phyloP scores from a whole-genome alignment of 73 alveolate species.

The Tetrahymena elliotti region DNA sequence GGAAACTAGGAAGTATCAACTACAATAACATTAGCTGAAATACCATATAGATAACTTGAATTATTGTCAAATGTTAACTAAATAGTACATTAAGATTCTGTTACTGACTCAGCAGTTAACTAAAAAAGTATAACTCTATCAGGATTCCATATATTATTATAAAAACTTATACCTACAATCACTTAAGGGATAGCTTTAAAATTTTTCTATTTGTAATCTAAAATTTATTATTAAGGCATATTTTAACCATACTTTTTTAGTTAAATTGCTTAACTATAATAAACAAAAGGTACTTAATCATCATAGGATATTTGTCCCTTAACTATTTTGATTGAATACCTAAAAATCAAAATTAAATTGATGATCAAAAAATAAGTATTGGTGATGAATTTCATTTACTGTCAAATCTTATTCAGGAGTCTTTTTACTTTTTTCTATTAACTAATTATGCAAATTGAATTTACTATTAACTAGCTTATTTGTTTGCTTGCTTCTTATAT shows the following conservation, averaged over 20 bases:
- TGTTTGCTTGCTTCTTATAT: too few relatives aligned
- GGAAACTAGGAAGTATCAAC: not conserved
- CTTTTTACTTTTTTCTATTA: too few relatives aligned
- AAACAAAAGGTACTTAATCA: not conserved
- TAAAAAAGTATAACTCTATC: not conserved
- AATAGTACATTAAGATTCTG: not conserved
- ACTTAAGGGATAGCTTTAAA: not conserved
- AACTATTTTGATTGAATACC: too few relatives aligned
- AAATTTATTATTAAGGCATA: not conserved
- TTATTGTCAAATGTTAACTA: not conserved
- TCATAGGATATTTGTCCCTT: too few relatives aligned
- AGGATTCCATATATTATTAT: not conserved
- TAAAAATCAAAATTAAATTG: too few relatives aligned
- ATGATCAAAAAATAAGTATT: not conserved
- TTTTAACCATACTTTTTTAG: not conserved
- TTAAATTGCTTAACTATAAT: not conserved
- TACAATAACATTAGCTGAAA: not conserved
- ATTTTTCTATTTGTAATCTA: not conserved
- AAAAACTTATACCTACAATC: not conserved
- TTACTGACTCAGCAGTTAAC: not conserved
- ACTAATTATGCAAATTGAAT: too few relatives aligned
- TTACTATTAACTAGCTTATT: too few relatives aligned
- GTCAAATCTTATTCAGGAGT: too few relatives aligned
- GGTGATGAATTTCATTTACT: not conserved
- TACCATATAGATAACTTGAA: not conserved